phyloP scores from a whole-genome alignment of 345 rosid species.

The Arabis hirsuta region DNA sequence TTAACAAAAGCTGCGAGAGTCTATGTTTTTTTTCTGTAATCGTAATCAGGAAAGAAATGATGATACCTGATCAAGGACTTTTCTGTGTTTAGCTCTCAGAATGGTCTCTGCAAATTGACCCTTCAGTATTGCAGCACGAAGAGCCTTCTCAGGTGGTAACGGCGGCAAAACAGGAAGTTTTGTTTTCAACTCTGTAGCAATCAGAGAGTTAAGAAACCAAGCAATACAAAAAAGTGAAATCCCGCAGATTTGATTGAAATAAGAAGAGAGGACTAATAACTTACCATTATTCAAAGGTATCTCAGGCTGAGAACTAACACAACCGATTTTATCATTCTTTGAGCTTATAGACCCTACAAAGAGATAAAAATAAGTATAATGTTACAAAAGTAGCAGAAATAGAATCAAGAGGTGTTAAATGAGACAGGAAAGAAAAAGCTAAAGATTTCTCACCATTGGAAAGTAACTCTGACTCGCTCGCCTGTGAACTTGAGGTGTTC shows the following conservation, averaged over 20 bases:
- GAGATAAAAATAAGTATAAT: slow-evolving; percentile 12
- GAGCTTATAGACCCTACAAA: slow-evolving; percentile 67
- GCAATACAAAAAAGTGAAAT: slow-evolving; percentile 11
- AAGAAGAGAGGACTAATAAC: slow-evolving; percentile 23
- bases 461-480: slow-evolving; percentile 65
- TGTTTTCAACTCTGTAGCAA: slow-evolving; percentile 52
- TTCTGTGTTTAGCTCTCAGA: slow-evolving; percentile 69
- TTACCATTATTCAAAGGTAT: slow-evolving; percentile 57
- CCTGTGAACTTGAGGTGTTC: slow-evolving; percentile 47
- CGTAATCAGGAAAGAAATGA: slow-evolving; percentile 26
- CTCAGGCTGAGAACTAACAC: slow-evolving; percentile 53
- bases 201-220: slow-evolving; percentile 12
- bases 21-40: background rate
- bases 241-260: background rate
- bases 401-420: background rate
- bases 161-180: slow-evolving; percentile 51
- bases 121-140: slow-evolving; percentile 80
- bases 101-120: slow-evolving; percentile 79
- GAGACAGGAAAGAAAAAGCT: slow-evolving; percentile 15
- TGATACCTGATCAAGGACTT: slow-evolving; percentile 66
- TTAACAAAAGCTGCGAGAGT: slow-evolving; percentile 5
- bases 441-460: slow-evolving; percentile 67
- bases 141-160: slow-evolving; percentile 75
- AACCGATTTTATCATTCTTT: slow-evolving; percentile 55
- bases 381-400: background rate